Evolutionary conservation across 139 green algal genomes (phyloP).

Genomic region (Micractinium conductrix): DNA sequence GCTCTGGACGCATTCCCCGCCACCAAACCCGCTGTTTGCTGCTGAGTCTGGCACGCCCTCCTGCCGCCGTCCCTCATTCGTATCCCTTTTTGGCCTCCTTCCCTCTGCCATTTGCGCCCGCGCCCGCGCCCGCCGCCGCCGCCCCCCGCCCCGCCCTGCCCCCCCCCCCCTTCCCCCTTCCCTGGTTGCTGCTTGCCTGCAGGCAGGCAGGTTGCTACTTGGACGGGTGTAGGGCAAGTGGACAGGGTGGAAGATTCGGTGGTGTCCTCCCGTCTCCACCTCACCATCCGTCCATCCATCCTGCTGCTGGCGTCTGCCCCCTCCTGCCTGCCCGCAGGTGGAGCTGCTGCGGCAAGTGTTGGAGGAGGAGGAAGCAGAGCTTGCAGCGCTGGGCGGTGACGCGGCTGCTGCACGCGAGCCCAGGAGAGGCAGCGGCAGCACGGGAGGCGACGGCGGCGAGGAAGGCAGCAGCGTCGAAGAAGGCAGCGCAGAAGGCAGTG

Average conservation of each 20-base stretch:
- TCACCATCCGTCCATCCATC: not conserved
- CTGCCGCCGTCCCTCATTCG: not conserved
- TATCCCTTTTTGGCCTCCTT: too few species aligned
- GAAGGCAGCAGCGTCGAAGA: not conserved
- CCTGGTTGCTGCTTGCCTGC: too few species aligned
- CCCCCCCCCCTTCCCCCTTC: too few species aligned
- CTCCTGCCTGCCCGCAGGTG: conserved; percentile 12
- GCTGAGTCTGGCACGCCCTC: not conserved
- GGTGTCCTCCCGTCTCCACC: not conserved
- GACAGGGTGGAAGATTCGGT: too few species aligned
- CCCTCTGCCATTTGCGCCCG: not conserved
- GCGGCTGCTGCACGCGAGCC: not conserved
- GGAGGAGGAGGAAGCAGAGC: conserved; percentile 60
- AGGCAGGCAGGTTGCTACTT: too few species aligned
- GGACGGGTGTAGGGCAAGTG: too few species aligned
- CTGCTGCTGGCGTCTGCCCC: not conserved
- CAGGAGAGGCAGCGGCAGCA: not conserved
- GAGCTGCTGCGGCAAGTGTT: conserved; percentile 55
- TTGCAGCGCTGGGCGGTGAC: not conserved
- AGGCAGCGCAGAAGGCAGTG: too few species aligned
- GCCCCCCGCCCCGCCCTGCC: too few species aligned
- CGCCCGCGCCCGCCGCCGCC: too few species aligned
- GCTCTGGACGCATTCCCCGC: too few species aligned
- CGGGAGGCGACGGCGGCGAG: conserved; percentile 30
- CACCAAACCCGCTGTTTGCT: too few species aligned